Evolutionary conservation across 2,329 filamentous ascomycete species (phyloP).

Genomic region (Chaetomium sp.): DNA sequence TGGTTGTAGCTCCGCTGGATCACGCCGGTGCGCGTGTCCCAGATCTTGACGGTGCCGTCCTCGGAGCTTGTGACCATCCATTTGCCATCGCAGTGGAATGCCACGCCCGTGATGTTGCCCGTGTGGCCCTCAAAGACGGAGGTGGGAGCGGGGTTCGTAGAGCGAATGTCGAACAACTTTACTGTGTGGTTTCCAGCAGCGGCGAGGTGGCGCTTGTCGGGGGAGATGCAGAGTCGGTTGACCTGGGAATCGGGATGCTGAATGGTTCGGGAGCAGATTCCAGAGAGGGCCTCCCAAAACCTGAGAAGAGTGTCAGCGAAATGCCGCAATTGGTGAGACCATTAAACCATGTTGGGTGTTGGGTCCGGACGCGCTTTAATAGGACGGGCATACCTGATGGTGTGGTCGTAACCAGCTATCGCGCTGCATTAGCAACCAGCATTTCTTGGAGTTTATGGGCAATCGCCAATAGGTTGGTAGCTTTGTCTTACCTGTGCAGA

Average conservation of each 20-base stretch:
- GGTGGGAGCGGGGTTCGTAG: conserved; percentile 91
- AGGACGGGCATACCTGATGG: conserved; percentile 53
- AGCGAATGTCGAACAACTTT: conserved; percentile 98
- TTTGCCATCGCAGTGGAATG: conserved; percentile 98
- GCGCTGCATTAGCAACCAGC: conserved; percentile 28
- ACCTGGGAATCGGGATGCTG: conserved; percentile 98
- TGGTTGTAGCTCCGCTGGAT: conserved; percentile 94
- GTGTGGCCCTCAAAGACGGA: conserved; percentile 96
- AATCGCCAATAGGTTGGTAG: not conserved
- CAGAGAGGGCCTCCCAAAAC: conserved; percentile 98
- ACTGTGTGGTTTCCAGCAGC: conserved; percentile 80
- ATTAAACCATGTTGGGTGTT: conserved; percentile 6
- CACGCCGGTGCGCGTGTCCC: conserved; percentile 84
- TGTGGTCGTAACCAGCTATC: conserved; percentile 64
- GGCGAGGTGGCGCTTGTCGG: conserved; percentile 93
- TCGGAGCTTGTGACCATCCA: conserved; percentile 99
- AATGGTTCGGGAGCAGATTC: conserved; percentile 96
- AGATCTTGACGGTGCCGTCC: conserved; percentile 95
- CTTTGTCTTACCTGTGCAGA: conserved; percentile 56
- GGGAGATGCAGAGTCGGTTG: conserved; percentile 96
- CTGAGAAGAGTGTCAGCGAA: conserved; percentile 47
- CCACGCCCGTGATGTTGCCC: conserved; percentile 92
- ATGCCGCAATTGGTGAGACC: not conserved
- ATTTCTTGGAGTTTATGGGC: not conserved
- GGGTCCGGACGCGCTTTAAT: not conserved